Evolutionary conservation across 495 filamentous ascomycete species (phyloP).

Genomic region (Annulohypoxylon nitens): DNA sequence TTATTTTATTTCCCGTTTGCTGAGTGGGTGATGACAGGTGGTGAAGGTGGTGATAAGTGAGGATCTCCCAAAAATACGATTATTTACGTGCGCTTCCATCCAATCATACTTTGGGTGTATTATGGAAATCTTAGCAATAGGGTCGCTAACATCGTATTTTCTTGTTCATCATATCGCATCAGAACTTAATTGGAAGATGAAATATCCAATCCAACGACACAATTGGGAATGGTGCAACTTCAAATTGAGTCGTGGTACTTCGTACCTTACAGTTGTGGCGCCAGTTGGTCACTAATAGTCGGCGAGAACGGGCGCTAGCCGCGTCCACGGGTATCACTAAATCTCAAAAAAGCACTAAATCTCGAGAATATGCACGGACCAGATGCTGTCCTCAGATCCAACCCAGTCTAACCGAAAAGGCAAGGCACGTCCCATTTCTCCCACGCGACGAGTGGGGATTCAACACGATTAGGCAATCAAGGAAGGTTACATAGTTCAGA

Average conservation of each 20-base stretch:
- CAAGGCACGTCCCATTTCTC: conserved; percentile 43
- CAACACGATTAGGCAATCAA: conserved; percentile 37
- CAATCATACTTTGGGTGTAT: neutral
- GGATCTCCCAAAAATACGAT: neutral
- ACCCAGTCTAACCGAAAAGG: conserved; percentile 29
- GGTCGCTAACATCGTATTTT: conserved; percentile 2
- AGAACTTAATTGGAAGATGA: neutral
- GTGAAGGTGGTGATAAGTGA: neutral
- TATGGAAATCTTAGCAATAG: neutral
- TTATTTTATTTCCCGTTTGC: neutral
- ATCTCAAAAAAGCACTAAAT: conserved; percentile 15
- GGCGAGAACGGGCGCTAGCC: conserved; percentile 21
- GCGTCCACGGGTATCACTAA: conserved; percentile 22
- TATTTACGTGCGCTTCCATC: neutral
- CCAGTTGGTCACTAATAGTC: conserved; percentile 3
- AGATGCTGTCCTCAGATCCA: conserved; percentile 25
- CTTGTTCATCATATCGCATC: neutral
- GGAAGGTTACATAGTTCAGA: conserved; percentile 2
- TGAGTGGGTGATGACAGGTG: neutral
- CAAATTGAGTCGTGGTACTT: conserved; percentile 11
- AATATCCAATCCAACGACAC: neutral
- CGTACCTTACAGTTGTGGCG: conserved; percentile 37
- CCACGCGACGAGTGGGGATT: conserved; percentile 45
- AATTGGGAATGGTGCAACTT: conserved; percentile 15
- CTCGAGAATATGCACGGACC: conserved; percentile 27